Base-by-base conservation (phyloP, 2,329 filamentous ascomycete genomes). In the Monilinia fructigena region DNA sequence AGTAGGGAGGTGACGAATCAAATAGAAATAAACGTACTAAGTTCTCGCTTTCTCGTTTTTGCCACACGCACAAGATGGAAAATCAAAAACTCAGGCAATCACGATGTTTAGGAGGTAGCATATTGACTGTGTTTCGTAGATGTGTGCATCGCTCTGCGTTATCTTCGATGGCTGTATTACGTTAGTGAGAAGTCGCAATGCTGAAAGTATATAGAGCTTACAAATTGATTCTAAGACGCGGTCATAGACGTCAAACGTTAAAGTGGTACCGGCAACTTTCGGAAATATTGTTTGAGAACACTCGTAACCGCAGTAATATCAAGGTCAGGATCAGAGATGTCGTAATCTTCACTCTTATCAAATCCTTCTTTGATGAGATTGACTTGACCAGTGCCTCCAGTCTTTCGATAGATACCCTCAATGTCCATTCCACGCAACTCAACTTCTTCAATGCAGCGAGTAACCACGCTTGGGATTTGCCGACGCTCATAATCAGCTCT, bases 361-460 rank as follows among this genome's bases (percentile, higher is more conserved):
- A 99, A 98, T 16, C 93, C 93, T 71, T 93, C 91, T 75, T 94
- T 92, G 72, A 99, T 91, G 74, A 86, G 83, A 77, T 96, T 96
- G 76, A 97, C 90, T 77, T 96, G 92, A 11, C 91, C 92, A 74
- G 90, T 93, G 71, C 93, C 95, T 66, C 95, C 95, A 61, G 93
- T 97, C 83, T 99, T 99, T 75, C 95, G 89, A 80, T 99, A 99
- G 73, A 99, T 96, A 69, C 95, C 95, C 80, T 98, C 95, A 72
- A 96, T 86, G 74, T 98, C 93, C 92, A 99, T 97, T 79, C 94
- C 95, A 76, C 95, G 89, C 28, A 95, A 81, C 78, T 99, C 95
- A 50, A 99, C 95, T 79, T 99, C 94, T 76, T 97, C 92, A 72
- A 99, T 96, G 78, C 95, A 99, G 58, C 93, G 90, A 58, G 88